Conservation (phyloP, 2,329 filamentous ascomycete species). For the Teratosphaeria pseudoeucalypti region DNA sequence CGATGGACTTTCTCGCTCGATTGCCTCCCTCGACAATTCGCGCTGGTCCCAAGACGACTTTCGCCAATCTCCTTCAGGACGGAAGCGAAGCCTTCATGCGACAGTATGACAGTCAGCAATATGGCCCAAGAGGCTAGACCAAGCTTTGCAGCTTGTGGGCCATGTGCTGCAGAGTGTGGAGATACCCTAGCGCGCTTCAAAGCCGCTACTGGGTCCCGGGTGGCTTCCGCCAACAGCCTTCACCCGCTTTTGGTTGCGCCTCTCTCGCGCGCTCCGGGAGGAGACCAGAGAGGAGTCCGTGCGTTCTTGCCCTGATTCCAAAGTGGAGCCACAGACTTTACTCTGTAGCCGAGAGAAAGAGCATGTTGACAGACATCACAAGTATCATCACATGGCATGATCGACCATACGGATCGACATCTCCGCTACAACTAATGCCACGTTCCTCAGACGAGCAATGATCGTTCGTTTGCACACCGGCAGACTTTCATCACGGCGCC, state of each 20-base stretch:
- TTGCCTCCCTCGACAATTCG: too few species aligned
- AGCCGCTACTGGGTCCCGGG: not conserved
- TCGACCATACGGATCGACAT: not conserved
- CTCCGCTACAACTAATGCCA: not conserved
- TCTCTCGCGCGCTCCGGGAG: not conserved
- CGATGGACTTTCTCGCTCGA: not conserved
- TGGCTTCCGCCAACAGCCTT: not conserved
- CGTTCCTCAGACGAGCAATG: not conserved
- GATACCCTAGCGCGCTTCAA: not conserved
- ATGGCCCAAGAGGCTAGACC: not conserved
- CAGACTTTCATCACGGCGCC: not conserved
- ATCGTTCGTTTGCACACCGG: not conserved
- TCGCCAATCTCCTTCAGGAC: too few species aligned
- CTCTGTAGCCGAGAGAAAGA: not conserved
- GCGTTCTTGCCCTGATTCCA: not conserved
- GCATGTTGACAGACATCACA: not conserved
- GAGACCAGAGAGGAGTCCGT: not conserved
- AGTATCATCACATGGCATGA: not conserved
- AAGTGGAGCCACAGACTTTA: not conserved
- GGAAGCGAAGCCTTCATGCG: not conserved
- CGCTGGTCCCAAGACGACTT: too few species aligned
- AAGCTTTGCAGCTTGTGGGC: not conserved
- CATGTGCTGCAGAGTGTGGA: not conserved
- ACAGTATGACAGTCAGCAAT: not conserved
- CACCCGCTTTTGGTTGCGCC: not conserved